Base-by-base conservation (phyloP, 139 green algal species). In the Chloropicon primus region DNA sequence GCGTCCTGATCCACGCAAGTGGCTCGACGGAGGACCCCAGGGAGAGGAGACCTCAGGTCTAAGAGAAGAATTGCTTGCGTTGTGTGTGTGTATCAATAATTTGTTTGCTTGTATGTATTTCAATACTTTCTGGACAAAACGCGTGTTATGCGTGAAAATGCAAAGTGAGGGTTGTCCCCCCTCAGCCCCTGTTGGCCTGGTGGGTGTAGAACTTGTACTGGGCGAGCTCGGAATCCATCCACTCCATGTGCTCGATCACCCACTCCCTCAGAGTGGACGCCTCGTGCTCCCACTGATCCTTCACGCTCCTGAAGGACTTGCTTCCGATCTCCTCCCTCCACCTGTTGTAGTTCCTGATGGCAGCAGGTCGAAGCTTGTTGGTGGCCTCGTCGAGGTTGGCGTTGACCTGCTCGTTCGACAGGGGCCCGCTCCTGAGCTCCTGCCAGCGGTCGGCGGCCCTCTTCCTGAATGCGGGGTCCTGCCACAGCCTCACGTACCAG, bases 401-500 rank as follows among this genome's bases (percentile, higher is more conserved):
- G 26, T 27, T 41, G 10, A 75, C 25, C 72, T 28, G 25, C 5
- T 75, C 72, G 72, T 75, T 28, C 5, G 5, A 25, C 10, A 75
- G 72, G 25, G 25, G 25, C 5, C 25, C 72, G 5, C 21, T 28
- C 25, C 72, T 75, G 72, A 75, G 72, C 25, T 75, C 25, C 25
- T 75, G 25, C 72, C 72, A 75, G 5, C 25, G 5, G 25, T 75
- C 72, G 5, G 72, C 72, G 26, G 17, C 25, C 24, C 10, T 28
- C 24, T 27, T 28, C 5, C 72, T 5, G 72, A 25, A 75, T 25
- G 25, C 25, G 25, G 72, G 72, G 26, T 75, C 72, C 25, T 75
- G 10, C 72, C 72, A 75, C 72, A 76, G 75, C 75, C 17, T 62
- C 41, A 27, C 41, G n/a, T 23, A 79, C 75, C 75, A 79, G 24